Evolutionary conservation across 257 asterid genomes (phyloP).

Genomic region (Solanum habrochaites): DNA sequence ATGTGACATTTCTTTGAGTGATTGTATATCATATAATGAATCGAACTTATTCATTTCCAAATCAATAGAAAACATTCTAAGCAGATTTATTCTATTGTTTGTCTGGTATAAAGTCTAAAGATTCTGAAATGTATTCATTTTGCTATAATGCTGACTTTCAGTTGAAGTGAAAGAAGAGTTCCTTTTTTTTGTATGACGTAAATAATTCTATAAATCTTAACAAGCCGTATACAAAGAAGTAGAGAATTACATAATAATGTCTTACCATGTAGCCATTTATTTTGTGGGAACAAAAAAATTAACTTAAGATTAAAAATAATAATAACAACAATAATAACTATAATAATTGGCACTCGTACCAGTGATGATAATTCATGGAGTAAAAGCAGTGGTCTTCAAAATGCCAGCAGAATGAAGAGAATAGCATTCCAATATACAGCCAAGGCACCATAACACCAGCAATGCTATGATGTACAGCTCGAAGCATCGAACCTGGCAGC

Average conservation of each 20-base stretch:
- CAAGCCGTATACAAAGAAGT: background rate
- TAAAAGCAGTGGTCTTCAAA: constrained; percentile 97
- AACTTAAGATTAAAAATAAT: background rate
- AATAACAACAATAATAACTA: background rate
- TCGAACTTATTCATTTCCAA: background rate
- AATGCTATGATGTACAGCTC: constrained; percentile 75
- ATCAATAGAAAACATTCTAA: background rate
- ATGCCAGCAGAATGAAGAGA: constrained; percentile 98
- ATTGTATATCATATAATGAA: background rate
- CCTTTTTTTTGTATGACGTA: background rate
- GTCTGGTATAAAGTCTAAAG: background rate
- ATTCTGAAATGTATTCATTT: background rate
- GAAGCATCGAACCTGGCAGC: constrained; percentile 84
- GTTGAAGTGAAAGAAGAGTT: background rate
- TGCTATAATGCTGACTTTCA: background rate
- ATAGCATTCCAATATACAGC: constrained; percentile 88
- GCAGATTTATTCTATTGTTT: background rate
- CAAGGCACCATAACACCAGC: constrained; percentile 99
- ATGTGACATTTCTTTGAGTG: background rate
- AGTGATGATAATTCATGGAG: constrained; percentile 94
- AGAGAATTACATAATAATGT: background rate
- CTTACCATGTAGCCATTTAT: background rate
- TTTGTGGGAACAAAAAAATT: background rate
- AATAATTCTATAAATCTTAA: background rate
- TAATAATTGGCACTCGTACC: constrained; percentile 32